Base-by-base conservation (phyloP, 2,329 filamentous ascomycete species). In the Cladobotryum mycophilum region DNA sequence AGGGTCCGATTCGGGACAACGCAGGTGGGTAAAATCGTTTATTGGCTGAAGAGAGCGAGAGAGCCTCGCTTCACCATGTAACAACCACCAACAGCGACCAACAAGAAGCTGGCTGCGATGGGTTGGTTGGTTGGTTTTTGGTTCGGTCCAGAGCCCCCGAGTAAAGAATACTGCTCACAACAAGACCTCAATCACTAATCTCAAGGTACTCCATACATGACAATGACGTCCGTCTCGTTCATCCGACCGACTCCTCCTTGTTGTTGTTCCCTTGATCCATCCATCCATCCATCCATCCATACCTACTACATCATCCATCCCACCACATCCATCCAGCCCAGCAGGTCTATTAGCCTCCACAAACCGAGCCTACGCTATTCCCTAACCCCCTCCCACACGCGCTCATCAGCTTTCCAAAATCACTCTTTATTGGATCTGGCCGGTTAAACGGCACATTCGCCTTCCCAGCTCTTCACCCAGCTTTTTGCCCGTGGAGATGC, bases 291-390 rank as follows among this genome's bases (percentile, higher is more conserved):
- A 38, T 15, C 36, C 17, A n/a, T 20, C 20, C 20, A 20, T 20
- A 20, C 20, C 20, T 20, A 20, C 20, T 20, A 20, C 20, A 20
- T 38, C 36, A n/a, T 38, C 36, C 15, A 38, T 17, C 36, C 11
- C 6, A 7, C 5, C 36, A 38, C 36, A 37, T 38, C 11, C 14
- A 38, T 38, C 36, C 36, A 38, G 36, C 14, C 15, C 14, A 18
- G 36, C 12, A n/a, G 35, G 35, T n/a, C n/a, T 18, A 30, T 18
- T 38, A n/a, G 49, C 49, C 38, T 47, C 38, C 44, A 51, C 49
- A 37, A 9, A 14, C 43, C 36, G 30, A 41, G 14, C 20, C 8
- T 12, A 30, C 43, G 33, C 49, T 51, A 47, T 51, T 36, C 49
- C 49, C 36, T 22, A 47, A 47, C 33, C 18, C n/a, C 25, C 41